Evolutionary conservation across 306 rosid genomes (phyloP), one percentile per base, ranked within the genome.

Genomic region (Astragalus glycyphyllos): DNA sequence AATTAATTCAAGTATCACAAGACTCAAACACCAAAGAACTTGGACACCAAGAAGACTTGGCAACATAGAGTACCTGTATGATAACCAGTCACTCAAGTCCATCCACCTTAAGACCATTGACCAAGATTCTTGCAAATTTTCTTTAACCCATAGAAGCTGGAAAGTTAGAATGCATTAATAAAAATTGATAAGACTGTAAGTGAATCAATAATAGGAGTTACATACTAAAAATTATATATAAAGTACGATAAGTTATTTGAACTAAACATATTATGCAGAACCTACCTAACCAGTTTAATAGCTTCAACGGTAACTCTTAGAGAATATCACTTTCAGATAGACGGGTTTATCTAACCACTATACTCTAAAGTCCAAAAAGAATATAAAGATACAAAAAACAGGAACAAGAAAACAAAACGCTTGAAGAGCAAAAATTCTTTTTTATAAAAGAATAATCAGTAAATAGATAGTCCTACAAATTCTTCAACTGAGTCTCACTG

Each of bases 81-180:
- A 90, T 75, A 94, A 83, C 98, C 98, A 94, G 81, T 94, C 98
- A 68, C 98, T 94, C 86, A 94, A 83, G 84, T 94, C 98, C 98
- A 94, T 94, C 98, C 98, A 94, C 83, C 95, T 89, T 69, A 84
- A 86, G 83, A 87, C 97, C 95, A 94, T 78, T 71, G 92, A 87
- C 97, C 98, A 94, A 71, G 95, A 86, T 50, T 94, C 96, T 82
- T 71, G 92, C 85, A 94, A 83, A 76, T 87, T 94, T 89, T 94
- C 98, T 84, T 90, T 94, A 75, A 94, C 89, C 98, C 98, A 94
- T 48, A 94, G 85, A 84, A 94, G 98, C 98, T 94, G 89, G 69
- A 74, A 83, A 76, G 69, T 65, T 79, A 58, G 38, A 56, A 38
- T 41, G 23, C 46, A 72, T 80, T 59, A 75, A 61, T 55, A 29